phyloP scores from a whole-genome alignment of 371 early-diverging fungal genomes.

The Phascolomyces articulosus region DNA sequence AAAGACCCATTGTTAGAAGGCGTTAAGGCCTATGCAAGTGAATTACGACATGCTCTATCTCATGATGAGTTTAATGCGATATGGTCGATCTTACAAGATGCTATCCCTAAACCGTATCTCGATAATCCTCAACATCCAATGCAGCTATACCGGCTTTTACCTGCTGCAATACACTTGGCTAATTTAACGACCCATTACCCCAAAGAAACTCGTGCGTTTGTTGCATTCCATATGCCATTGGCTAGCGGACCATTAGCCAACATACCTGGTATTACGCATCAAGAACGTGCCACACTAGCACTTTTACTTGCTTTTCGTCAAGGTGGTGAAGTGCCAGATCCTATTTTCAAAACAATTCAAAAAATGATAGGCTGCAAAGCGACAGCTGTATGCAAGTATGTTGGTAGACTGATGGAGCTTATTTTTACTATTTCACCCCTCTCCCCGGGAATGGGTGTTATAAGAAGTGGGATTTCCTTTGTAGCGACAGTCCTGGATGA shows the following conservation, averaged over 20 bases:
- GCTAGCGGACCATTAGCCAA: conserved; percentile 63
- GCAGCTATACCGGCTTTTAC: conserved; percentile 54
- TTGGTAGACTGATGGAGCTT: conserved; percentile 50
- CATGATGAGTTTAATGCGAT: conserved; percentile 38
- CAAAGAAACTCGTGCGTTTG: conserved; percentile 64
- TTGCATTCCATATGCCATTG: conserved; percentile 61
- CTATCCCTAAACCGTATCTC: conserved; percentile 36
- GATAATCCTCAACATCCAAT: conserved; percentile 33
- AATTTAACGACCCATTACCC: conserved; percentile 60
- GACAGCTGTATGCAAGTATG: conserved; percentile 42
- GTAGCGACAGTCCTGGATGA: neutral
- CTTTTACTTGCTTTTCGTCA: conserved; percentile 57
- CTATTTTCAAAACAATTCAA: conserved; percentile 41
- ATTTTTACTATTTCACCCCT: conserved; percentile 48
- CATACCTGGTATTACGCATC: conserved; percentile 60
- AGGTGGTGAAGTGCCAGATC: conserved; percentile 57
- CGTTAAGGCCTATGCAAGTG: conserved; percentile 46
- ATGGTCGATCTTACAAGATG: conserved; percentile 30
- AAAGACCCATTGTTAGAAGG: conserved; percentile 61
- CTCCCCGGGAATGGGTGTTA: conserved; percentile 38
- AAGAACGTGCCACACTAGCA: conserved; percentile 58
- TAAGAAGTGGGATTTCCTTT: conserved; percentile 26
- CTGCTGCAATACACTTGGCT: conserved; percentile 55
- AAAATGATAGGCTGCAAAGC: conserved; percentile 42
- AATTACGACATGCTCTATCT: conserved; percentile 25